Conservation (phyloP, 2,329 filamentous ascomycete species). For the Albophoma yamanashiensis region DNA sequence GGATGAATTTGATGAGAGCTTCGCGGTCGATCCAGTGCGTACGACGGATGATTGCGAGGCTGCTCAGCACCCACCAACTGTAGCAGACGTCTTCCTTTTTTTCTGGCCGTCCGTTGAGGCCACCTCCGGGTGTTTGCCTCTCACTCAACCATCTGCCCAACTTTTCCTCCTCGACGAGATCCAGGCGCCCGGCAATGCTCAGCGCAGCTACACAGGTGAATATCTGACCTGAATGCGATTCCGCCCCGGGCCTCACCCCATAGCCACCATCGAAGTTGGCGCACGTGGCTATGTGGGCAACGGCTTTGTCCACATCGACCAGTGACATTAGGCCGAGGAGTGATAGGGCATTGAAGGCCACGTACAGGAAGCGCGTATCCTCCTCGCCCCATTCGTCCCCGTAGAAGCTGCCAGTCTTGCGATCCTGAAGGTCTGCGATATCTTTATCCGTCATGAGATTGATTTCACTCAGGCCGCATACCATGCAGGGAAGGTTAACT, state of each 20-base stretch:
- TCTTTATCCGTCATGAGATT: slow-evolving; percentile 30
- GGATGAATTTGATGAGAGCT: slow-evolving; percentile 70
- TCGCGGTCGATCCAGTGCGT: slow-evolving; percentile 88
- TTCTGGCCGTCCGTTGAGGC: slow-evolving; percentile 87
- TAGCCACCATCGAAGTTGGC: slow-evolving; percentile 93
- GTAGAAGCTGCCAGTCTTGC: slow-evolving; percentile 72
- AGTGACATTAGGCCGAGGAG: slow-evolving; percentile 64
- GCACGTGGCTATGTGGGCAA: slow-evolving; percentile 69
- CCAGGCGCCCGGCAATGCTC: slow-evolving; percentile 70
- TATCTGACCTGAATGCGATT: slow-evolving; percentile 91
- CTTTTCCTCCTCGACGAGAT: slow-evolving; percentile 72
- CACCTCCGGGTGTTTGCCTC: slow-evolving; percentile 76
- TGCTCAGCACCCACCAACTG: slow-evolving; percentile 96
- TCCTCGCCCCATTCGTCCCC: slow-evolving; percentile 96
- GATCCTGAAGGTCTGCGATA: slow-evolving; percentile 74
- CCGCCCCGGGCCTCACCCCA: slow-evolving; percentile 78
- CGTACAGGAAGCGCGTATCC: slow-evolving; percentile 90
- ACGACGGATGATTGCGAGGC: slow-evolving; percentile 76
- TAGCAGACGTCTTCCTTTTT: slow-evolving; percentile 97
- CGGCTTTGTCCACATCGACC: slow-evolving; percentile 70
- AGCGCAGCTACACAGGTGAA: slow-evolving; percentile 89
- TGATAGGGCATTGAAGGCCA: slow-evolving; percentile 80
- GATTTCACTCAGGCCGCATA: slow-evolving; percentile 3
- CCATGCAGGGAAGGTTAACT: slow-evolving; percentile 21
- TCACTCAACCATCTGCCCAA: slow-evolving; percentile 88